Evolutionary conservation across 768 basidiomycete genomes (phyloP).

Genomic region (Boletus pseudopeckii): DNA sequence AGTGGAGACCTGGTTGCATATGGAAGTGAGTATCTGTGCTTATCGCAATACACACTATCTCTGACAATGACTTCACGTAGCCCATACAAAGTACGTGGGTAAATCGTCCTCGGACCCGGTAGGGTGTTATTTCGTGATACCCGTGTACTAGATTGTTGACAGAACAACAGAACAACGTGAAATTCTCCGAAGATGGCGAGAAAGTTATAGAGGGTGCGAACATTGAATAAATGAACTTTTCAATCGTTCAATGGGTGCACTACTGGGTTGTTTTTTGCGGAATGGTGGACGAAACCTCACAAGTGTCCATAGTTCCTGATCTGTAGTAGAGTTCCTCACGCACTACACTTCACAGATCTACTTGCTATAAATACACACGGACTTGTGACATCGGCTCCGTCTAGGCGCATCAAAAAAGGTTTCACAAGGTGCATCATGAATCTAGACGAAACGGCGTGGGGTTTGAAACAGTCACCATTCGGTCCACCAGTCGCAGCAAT

Average conservation of each 20-base stretch:
- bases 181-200: constrained; percentile 78
- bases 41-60: too few species aligned
- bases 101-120: constrained; percentile 53
- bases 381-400: neutral
- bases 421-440: neutral
- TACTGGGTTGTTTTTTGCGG: neutral
- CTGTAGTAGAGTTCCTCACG: neutral
- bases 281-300: neutral
- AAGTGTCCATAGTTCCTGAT: neutral
- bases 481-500: too few species aligned
- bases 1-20: constrained; percentile 74
- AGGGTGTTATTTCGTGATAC: constrained; percentile 1
- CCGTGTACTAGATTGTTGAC: neutral
- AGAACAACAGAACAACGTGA: constrained; percentile 59
- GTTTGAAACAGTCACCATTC: too few species aligned
- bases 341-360: too few species aligned
- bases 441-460: neutral
- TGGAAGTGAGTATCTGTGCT: constrained; percentile 53
- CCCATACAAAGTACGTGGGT: constrained; percentile 84
- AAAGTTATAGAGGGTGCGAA: constrained; percentile 54
- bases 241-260: neutral
- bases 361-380: neutral
- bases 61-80: constrained; percentile 36
- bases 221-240: constrained; percentile 7
- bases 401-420: neutral